phyloP scores from a whole-genome alignment of 2,329 filamentous ascomycete genomes.

The Chrysoporthe austroafricana region DNA sequence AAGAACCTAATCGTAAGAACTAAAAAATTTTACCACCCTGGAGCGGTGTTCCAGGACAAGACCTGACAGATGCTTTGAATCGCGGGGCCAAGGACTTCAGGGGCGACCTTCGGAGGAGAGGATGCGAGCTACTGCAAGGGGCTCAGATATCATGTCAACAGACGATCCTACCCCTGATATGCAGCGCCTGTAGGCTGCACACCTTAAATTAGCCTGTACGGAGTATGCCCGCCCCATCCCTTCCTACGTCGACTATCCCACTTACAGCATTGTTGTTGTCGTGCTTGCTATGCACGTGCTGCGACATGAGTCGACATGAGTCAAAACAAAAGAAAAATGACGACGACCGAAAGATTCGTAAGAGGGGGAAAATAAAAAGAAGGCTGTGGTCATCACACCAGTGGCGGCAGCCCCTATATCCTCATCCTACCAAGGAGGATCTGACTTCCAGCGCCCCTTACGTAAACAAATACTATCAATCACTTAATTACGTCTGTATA shows the following conservation, averaged over 20 bases:
- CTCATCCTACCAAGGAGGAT: background rate
- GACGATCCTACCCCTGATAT: background rate
- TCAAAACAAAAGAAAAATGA: background rate
- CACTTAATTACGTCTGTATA: background rate
- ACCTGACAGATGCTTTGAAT: background rate
- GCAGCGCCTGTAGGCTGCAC: background rate
- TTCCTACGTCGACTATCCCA: background rate
- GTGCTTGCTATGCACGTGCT: background rate
- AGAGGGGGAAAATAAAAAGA: background rate
- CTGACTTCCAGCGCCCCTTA: background rate
- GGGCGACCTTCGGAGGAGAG: background rate
- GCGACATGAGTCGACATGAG: background rate
- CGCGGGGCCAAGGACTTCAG: background rate
- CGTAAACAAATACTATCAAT: background rate
- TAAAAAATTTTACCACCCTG: background rate
- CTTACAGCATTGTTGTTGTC: background rate
- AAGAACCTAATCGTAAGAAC: background rate
- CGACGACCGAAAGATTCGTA: background rate
- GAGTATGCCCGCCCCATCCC: background rate
- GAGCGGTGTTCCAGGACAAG: background rate
- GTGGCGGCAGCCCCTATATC: background rate
- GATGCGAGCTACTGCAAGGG: slow-evolving; percentile 8
- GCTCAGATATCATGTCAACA: background rate
- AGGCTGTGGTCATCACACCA: background rate
- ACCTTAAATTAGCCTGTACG: slow-evolving; percentile 1